Evolutionary conservation across 2,329 filamentous ascomycete species (phyloP), one percentile per base, ranked within the genome.

Genomic region (Domatiomyces catenatus): DNA sequence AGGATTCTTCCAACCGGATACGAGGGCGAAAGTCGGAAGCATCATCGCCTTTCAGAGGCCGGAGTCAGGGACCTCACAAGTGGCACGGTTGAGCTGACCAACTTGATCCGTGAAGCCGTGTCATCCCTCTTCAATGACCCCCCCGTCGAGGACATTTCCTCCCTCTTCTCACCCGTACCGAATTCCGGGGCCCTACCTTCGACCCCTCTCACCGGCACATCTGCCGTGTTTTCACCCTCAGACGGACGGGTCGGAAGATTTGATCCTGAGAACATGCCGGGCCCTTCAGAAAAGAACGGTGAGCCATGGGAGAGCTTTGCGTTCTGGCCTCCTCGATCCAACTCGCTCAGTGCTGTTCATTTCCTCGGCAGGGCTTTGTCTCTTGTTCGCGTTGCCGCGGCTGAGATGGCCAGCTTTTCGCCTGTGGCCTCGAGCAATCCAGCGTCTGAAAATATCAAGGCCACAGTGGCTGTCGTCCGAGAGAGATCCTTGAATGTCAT

Each of bases 281-380:
- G 81, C 8, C 81, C 83, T 1, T 86, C 84, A 0, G 86, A 87
- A 0, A 85, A 76, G 58, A 78, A 77, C 44, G 90, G 89, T 5
- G 87, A 94, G 59, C 71, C 82, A 0, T 96, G 88, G 87, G 92
- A 96, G 62, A 84, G 90, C 69, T 80, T 92, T 65, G 90, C 89
- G 0, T 98, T 96, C 66, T 96, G 90, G 89, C 89, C 90, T 3
- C 92, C 90, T 0, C 83, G 85, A 69, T 85, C 88, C 1, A 96
- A 95, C 62, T 89, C 89, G 0, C 71, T 96, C 20, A 93, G 88
- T 52, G 90, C 86, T n/a, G 86, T 90, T 1, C 80, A 94, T 64
- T 95, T 94, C 62, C 75, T 98, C 4, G 81, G 84, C 48, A 87
- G 84, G 63, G 83, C 92, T 63, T 72, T 96, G 19, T 74, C 81